Evolutionary conservation across 306 rosid species (phyloP), one percentile per base, ranked within the genome.

Genomic region (Gastrolobium bilobum): DNA sequence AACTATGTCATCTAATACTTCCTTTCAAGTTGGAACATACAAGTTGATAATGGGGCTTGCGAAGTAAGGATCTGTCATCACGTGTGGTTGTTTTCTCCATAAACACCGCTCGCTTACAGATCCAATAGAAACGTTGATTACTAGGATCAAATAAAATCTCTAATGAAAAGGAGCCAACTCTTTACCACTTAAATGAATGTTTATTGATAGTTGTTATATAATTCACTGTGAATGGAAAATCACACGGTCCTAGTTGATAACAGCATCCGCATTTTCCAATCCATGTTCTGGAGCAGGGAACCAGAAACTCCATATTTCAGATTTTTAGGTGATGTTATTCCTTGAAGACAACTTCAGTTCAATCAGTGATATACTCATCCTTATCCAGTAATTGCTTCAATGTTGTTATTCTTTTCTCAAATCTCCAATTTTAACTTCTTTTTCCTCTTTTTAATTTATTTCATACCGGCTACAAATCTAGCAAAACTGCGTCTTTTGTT

Each of bases 211-310:
- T 5, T 15, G 4, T 15, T 5, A 10, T 15, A 15, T 3, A 52
- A 4, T 51, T 53, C 60, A 53, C 34, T 15, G 60, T 26, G 34
- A 54, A 20, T 20, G 26, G 26, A 20, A 20, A 20, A 20, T 20
- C 26, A 20, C 26, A 20, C 26, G 26, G 26, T 20, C 26, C 26
- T 20, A 20, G 26, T 20, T 20, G 26, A 20, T 20, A 20, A 20
- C 26, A 59, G 20, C 39, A 59, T 33, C 65, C 42, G 65, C 65
- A 59, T 33, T 33, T 59, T 10, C 65, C n/a, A 31, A 33, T 59
- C 8, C 65, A 59, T 59, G 65, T 59, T 4, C 65, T 10, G 4
- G 65, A 59, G 68, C 68, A 14, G 68, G 68, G 14, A 62, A 62
- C 47, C 31, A 7, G 48, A 48, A 38, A 63, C 31, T 2, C 33